Evolutionary conservation across 2,329 filamentous ascomycete genomes (phyloP).

Genomic region (Endocalyx cinctus): DNA sequence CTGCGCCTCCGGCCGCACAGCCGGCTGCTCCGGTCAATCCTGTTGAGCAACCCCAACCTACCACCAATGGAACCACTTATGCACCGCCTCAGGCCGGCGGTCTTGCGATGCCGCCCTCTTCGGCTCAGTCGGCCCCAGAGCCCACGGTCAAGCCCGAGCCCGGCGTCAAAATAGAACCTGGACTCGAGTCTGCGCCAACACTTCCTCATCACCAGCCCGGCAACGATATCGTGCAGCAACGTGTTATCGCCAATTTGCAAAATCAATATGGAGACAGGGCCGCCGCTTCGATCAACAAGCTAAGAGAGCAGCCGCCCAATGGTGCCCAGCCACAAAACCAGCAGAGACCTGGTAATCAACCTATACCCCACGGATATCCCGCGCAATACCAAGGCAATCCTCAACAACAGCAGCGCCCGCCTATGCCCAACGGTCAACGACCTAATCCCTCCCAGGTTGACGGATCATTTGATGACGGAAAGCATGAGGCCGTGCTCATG

Average conservation of each 20-base stretch:
- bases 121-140: conserved; percentile 17
- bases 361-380: conserved; percentile 18
- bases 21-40: conserved; percentile 17
- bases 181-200: conserved; percentile 34
- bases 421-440: conserved; percentile 36
- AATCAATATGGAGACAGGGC: conserved; percentile 59
- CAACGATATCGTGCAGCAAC: conserved; percentile 41
- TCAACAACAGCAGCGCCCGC: conserved; percentile 27
- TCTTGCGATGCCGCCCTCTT: conserved; percentile 19
- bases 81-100: conserved; percentile 19
- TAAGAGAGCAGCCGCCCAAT: conserved; percentile 33
- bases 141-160: conserved; percentile 42
- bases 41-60: conserved; percentile 13
- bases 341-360: conserved; percentile 18
- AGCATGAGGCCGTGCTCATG: conserved; percentile 57
- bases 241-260: conserved; percentile 54
- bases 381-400: conserved; percentile 21
- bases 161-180: conserved; percentile 44
- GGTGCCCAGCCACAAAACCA: conserved; percentile 20
- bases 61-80: conserved; percentile 23
- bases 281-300: conserved; percentile 61
- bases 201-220: conserved; percentile 29
- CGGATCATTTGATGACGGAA: conserved; percentile 59
- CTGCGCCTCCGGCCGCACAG: conserved; percentile 32
- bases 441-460: conserved; percentile 63